Conservation (phyloP, 805 yeast species). For the Monosporozyma aerobia region DNA sequence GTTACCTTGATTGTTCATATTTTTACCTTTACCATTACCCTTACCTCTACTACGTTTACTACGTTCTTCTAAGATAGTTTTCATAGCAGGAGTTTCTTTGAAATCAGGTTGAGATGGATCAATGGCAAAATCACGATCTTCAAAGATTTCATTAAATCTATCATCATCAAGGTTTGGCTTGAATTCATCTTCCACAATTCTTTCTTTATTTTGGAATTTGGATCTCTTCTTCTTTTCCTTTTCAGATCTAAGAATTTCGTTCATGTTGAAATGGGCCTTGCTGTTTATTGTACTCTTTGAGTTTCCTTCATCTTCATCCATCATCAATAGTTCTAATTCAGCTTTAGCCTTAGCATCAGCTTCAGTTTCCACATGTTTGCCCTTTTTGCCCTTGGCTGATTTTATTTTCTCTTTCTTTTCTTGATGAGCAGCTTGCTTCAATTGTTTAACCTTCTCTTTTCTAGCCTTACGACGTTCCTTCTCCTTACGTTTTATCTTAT, state of each 20-base stretch:
- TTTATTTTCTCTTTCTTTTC: conserved; percentile 39
- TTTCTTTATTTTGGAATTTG: conserved; percentile 37
- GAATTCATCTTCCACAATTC: conserved; percentile 47
- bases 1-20: conserved; percentile 9
- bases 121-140: conserved; percentile 83
- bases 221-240: conserved; percentile 47
- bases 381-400: conserved; percentile 21
- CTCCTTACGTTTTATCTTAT: conserved; percentile 74
- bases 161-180: conserved; percentile 70
- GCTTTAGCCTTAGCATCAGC: conserved; percentile 40
- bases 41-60: conserved; percentile 37
- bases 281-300: conserved; percentile 28
- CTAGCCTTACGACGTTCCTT: conserved; percentile 86
- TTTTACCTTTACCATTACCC: conserved; percentile 13
- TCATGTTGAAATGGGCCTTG: conserved; percentile 67
- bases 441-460: conserved; percentile 62
- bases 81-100: conserved; percentile 82
- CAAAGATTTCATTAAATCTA: conserved; percentile 76
- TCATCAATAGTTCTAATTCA: conserved; percentile 50
- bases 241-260: conserved; percentile 66
- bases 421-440: conserved; percentile 43
- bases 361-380: conserved; percentile 25
- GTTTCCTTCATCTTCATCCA: conserved; percentile 45
- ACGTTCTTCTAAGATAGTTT: conserved; percentile 68
- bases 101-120: conserved; percentile 90